These are phyloP conservation scores for Cunninghamia lanceolata DNA, from an alignment of 75 land plant species.

Conservation along the genomic window DNA sequence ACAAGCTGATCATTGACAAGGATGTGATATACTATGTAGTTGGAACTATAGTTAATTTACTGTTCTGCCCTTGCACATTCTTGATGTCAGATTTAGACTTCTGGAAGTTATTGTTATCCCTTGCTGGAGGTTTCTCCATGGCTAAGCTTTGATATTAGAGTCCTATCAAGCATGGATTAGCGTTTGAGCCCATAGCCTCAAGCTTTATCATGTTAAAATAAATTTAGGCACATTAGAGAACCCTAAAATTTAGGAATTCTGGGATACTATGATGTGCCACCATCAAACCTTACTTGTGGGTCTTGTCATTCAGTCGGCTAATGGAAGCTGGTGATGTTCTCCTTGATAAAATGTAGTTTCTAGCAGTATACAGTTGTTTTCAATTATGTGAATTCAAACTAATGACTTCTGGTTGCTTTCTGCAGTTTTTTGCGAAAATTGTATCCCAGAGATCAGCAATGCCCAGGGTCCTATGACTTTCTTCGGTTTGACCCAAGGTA, in stretches of 20 bases:
- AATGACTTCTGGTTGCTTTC: not conserved
- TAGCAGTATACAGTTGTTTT: not conserved
- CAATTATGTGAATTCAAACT: not conserved
- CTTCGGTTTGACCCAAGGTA: constrained; percentile 90
- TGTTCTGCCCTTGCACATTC: not conserved
- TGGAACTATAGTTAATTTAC: not conserved
- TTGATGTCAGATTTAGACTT: not conserved
- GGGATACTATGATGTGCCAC: not conserved
- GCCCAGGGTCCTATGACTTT: constrained; percentile 93
- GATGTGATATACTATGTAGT: not conserved
- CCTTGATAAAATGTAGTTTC: not conserved
- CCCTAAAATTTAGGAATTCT: not conserved
- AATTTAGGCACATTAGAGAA: not conserved
- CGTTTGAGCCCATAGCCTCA: not conserved
- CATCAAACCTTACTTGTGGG: not conserved
- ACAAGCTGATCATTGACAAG: not conserved
- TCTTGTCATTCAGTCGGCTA: not conserved
- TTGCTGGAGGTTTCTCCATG: not conserved
- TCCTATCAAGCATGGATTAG: not conserved
- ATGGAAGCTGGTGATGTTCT: not conserved
- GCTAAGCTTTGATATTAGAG: not conserved
- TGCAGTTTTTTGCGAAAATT: constrained; percentile 74
- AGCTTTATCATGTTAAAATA: not conserved
- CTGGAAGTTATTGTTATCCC: not conserved
- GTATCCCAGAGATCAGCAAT: constrained; percentile 47